phyloP scores from a whole-genome alignment of 2,329 filamentous ascomycete species.

The Niveomyces coronatus region DNA sequence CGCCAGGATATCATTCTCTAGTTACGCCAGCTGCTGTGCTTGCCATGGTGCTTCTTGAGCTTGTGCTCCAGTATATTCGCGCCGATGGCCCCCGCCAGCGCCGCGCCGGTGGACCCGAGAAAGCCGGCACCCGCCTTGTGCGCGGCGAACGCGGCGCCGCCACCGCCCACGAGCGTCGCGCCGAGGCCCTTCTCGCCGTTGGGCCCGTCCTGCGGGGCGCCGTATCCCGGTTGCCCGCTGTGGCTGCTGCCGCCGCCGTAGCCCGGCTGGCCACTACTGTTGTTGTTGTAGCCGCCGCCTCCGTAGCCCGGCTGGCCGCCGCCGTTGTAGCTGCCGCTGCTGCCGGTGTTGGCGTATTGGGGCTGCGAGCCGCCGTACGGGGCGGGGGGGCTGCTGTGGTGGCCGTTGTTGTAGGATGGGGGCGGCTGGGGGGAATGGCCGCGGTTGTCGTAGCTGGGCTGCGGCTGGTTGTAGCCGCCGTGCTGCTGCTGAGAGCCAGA shows the following conservation, averaged over 20 bases:
- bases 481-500: conserved; percentile 5
- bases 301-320: conserved; percentile 17
- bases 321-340: conserved; percentile 15
- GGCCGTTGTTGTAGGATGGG: conserved; percentile 11
- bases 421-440: conserved; percentile 13
- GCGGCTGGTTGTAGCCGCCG: conserved; percentile 5
- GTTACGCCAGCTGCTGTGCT: conserved; percentile 8
- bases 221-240: conserved; percentile 16
- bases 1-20: background rate
- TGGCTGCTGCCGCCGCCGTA: conserved; percentile 16
- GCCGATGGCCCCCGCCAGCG: conserved; percentile 42
- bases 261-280: conserved; percentile 10
- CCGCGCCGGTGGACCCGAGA: conserved; percentile 39
- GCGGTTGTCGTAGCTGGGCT: conserved; percentile 10
- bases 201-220: conserved; percentile 20
- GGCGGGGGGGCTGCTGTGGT: conserved; percentile 16
- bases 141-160: conserved; percentile 42
- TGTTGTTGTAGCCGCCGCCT: conserved; percentile 12
- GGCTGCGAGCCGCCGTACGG: conserved; percentile 19
- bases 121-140: conserved; percentile 43
- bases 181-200: conserved; percentile 45
- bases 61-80: conserved; percentile 41
- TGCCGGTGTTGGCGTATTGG: conserved; percentile 12
- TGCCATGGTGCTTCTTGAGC: conserved; percentile 25
- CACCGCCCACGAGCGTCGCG: conserved; percentile 41